phyloP scores from a whole-genome alignment of 768 basidiomycete genomes.

The Calocera cornea region DNA sequence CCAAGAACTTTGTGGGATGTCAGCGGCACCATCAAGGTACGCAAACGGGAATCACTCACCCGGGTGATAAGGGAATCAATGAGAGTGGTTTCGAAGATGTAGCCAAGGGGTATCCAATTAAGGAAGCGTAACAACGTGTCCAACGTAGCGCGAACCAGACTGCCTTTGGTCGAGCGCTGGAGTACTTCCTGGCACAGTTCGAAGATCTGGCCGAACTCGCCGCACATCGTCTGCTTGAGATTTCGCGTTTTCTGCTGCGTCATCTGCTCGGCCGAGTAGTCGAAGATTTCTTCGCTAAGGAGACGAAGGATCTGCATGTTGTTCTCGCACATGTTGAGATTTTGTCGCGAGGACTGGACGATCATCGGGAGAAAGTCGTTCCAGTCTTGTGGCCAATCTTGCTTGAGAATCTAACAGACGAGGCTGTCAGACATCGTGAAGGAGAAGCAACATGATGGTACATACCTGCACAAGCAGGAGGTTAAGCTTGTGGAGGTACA shows the following conservation, averaged over 20 bases:
- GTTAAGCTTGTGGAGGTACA: slow-evolving; percentile 91
- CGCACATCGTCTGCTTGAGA: slow-evolving; percentile 95
- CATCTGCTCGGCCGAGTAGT: slow-evolving; percentile 97
- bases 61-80: slow-evolving; percentile 86
- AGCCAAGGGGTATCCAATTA: slow-evolving; percentile 98
- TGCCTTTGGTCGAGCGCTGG: slow-evolving; percentile 92
- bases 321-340: slow-evolving; percentile 94
- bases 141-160: slow-evolving; percentile 83
- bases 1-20: slow-evolving; percentile 58
- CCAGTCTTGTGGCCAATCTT: slow-evolving; percentile 99
- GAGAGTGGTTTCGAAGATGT: slow-evolving; percentile 95
- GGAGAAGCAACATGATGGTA: slow-evolving; percentile 9
- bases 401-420: slow-evolving; percentile 72
- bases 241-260: slow-evolving; percentile 95
- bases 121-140: slow-evolving; percentile 91
- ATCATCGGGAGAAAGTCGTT: slow-evolving; percentile 94
- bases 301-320: slow-evolving; percentile 98
- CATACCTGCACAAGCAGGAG: slow-evolving; percentile 84
- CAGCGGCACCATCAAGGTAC: not conserved
- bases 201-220: slow-evolving; percentile 95
- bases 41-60: slow-evolving; percentile 37
- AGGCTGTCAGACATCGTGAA: not conserved
- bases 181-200: slow-evolving; percentile 92
- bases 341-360: slow-evolving; percentile 92
- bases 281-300: slow-evolving; percentile 97